These are phyloP conservation scores for Cordyceps cicadae DNA, from an alignment of 2,329 filamentous ascomycete genomes.

Conservation along the genomic window DNA sequence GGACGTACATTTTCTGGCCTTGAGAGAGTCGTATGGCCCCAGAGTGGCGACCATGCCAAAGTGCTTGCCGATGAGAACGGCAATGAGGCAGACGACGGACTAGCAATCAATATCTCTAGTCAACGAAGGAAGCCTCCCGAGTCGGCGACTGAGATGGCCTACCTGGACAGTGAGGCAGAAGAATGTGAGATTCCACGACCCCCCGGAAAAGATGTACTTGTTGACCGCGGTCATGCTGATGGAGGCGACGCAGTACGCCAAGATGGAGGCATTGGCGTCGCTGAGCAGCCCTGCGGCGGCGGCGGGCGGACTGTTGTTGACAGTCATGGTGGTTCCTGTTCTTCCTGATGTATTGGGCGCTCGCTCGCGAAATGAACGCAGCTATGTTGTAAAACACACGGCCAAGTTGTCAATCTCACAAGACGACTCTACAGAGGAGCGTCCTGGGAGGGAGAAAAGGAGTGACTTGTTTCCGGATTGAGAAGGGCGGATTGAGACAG, in stretches of 20 bases:
- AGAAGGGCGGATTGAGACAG: too few species aligned
- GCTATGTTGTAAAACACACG: neutral
- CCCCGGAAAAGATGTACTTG: slow-evolving; percentile 92
- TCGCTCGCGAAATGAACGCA: neutral
- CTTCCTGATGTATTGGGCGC: neutral
- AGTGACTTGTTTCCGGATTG: too few species aligned
- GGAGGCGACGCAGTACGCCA: slow-evolving; percentile 90
- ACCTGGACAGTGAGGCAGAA: slow-evolving; percentile 91
- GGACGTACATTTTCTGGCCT: slow-evolving; percentile 80
- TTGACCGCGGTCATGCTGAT: slow-evolving; percentile 99
- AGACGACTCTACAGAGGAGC: too few species aligned
- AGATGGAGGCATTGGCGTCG: slow-evolving; percentile 70
- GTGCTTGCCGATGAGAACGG: slow-evolving; percentile 77
- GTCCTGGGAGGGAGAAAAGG: too few species aligned
- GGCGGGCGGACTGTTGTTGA: neutral
- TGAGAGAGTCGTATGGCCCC: slow-evolving; percentile 73
- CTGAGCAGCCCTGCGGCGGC: slow-evolving; percentile 31
- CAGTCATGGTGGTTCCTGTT: neutral
- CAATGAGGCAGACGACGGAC: slow-evolving; percentile 81
- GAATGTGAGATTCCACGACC: slow-evolving; percentile 91
- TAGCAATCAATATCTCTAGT: slow-evolving; percentile 28
- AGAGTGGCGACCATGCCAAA: slow-evolving; percentile 73
- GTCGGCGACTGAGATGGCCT: slow-evolving; percentile 24
- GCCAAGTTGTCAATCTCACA: too few species aligned
- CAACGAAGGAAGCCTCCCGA: neutral